A percentile compares a stretch with the other conserved stretches of the same genome.
Conservation (phyloP, 768 basidiomycete genomes). For the Tulasnella sp. region DNA sequence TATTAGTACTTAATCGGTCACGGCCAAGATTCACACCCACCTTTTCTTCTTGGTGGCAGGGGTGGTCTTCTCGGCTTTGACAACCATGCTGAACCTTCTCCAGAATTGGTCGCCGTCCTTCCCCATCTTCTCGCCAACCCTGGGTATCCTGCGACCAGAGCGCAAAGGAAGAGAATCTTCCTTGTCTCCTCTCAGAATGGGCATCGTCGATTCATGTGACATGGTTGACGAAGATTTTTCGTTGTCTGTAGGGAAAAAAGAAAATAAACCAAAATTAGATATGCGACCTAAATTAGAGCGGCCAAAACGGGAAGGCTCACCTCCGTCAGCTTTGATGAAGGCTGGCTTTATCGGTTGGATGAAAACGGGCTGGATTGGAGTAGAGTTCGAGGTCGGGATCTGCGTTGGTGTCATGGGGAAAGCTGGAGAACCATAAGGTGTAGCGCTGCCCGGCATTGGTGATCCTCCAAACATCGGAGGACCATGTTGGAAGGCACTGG, state of each 20-base stretch:
- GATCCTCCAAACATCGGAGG: background rate
- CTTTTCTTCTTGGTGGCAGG: background rate
- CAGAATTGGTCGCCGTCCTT: constrained; percentile 16
- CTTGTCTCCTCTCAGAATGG: constrained; percentile 14
- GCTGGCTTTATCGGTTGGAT: constrained; percentile 10
- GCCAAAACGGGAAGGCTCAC: background rate
- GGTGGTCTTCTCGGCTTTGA: constrained; percentile 12
- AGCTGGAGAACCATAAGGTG: background rate
- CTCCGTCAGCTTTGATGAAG: constrained; percentile 13
- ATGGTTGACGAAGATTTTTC: background rate
- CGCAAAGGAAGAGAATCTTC: constrained; percentile 12
- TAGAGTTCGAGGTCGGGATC: background rate
- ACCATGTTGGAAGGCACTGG: background rate
- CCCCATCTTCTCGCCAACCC: constrained; percentile 4
- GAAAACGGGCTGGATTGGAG: constrained; percentile 10
- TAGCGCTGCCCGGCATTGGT: background rate
- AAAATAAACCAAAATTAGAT: background rate
- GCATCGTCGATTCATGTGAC: constrained; percentile 6
- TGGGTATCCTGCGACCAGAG: background rate
- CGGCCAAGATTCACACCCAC: background rate
- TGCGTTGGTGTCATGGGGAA: constrained; percentile 9
- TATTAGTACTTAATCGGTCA: background rate
- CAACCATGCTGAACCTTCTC: constrained; percentile 17
- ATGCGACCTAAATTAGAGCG: background rate
- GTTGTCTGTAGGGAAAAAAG: background rate